phyloP scores from a whole-genome alignment of 139 green algal genomes.

The Eudorina sp. region DNA sequence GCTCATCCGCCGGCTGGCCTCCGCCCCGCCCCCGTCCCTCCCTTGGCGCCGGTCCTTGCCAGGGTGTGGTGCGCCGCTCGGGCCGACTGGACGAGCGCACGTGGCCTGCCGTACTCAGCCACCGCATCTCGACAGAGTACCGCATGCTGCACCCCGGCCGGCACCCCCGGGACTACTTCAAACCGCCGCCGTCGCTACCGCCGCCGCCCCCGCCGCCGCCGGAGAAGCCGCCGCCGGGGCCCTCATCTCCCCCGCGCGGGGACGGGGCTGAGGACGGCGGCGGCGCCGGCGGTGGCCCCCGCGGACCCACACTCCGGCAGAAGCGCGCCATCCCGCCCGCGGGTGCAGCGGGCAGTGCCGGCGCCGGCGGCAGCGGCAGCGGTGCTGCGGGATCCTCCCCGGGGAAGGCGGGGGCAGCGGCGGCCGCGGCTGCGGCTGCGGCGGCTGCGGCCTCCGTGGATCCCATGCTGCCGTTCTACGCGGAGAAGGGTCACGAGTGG shows the following conservation, averaged over 20 bases:
- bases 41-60: not conserved
- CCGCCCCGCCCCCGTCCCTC: not conserved
- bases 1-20: too few relatives aligned
- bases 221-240: not conserved
- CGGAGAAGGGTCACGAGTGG: constrained; percentile 36
- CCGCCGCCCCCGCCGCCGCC: not conserved
- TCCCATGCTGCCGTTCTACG: constrained; percentile 31
- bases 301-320: not conserved
- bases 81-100: not conserved
- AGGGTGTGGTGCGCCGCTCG: constrained; percentile 29
- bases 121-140: constrained; percentile 33
- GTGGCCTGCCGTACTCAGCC: constrained; percentile 27
- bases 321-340: not conserved
- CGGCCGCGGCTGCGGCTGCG: not conserved
- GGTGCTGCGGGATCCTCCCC: not conserved
- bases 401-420: not conserved
- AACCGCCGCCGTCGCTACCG: not conserved
- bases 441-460: not conserved
- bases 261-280: not conserved
- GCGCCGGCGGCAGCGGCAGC: not conserved
- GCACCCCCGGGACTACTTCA: constrained; percentile 20
- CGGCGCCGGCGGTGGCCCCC: not conserved
- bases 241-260: too few relatives aligned
- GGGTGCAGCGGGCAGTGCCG: not conserved
- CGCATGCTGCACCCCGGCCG: constrained; percentile 5